Evolutionary conservation across 1,284 basidiomycete species (phyloP), one percentile per base, ranked within the genome.

Genomic region (Fomitopsis pinicola): DNA sequence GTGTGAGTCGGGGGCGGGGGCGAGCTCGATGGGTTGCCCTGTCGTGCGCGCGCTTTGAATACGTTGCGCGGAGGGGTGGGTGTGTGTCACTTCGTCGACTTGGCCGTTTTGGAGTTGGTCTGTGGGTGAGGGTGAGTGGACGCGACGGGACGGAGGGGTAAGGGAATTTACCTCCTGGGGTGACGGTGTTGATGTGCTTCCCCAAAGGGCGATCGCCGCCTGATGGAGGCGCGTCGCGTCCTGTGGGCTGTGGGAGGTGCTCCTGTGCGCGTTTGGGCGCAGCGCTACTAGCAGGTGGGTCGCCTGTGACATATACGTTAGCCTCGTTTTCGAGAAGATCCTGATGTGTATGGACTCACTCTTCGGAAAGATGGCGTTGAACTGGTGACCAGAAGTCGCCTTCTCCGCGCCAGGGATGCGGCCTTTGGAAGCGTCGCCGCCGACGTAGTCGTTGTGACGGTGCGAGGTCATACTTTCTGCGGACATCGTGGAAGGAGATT

Each of bases 371-470:
- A 72, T 62, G 8, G 69, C 57, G 5, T 67, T 61, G 53, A 66
- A 72, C 55, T 66, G 60, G 65, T 72, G 70, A 3, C 72, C 71
- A 1, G 68, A 64, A 55, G 68, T 68, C 2, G 71, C 71, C 59
- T 72, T 64, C 28, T 71, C 68, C 7, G 71, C 69, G 38, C 71
- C 72, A 36, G 71, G 66, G 59, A 72, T 71, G 17, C 69, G 62
- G 12, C 62, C 62, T 14, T 46, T 54, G 63, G 66, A 72, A 44
- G 68, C 69, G 44, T 71, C 70, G 54, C 46, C 62, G 60, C 71
- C 72, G 28, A 73, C 70, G 57, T 69, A 71, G 65, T 73, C 72
- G 64, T 73, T 70, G 67, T 72, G 72, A 52, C 65, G 62, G 35
- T 55, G 56, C 44, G 61, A 59, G 59, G 68, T 70, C 33, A 66